Evolutionary conservation across 805 yeast genomes (phyloP).

Genomic region (Ogataea ramenticola): DNA sequence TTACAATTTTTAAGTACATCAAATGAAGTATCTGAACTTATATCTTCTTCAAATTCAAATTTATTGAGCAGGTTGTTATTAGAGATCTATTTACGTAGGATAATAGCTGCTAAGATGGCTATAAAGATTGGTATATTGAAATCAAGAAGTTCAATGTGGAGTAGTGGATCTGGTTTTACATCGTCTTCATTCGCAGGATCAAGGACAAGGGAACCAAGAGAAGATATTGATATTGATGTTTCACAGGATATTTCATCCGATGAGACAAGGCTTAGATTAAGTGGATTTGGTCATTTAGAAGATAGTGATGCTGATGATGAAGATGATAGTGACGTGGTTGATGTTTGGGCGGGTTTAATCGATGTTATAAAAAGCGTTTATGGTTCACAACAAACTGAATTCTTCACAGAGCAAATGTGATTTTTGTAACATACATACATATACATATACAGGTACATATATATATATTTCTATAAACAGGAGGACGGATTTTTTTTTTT

Average conservation of each 20-base stretch:
- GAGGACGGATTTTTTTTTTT: no score
- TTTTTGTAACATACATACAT: no score
- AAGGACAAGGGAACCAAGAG: not conserved
- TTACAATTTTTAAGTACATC: conserved; percentile 7
- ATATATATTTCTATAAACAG: not conserved
- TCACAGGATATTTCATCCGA: not conserved
- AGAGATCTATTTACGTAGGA: conserved; percentile 25
- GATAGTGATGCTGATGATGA: not conserved
- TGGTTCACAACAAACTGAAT: conserved; percentile 24
- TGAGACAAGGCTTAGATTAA: conserved; percentile 4
- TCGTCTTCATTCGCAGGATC: not conserved
- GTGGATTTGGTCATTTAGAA: not conserved
- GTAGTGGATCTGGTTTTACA: not conserved
- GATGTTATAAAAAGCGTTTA: conserved; percentile 50
- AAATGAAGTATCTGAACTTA: not conserved
- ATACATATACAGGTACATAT: not conserved
- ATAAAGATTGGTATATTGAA: conserved; percentile 17
- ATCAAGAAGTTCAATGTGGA: conserved; percentile 7
- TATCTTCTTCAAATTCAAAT: not conserved
- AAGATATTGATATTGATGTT: not conserved
- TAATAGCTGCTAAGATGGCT: conserved; percentile 23
- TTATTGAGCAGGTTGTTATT: conserved; percentile 19
- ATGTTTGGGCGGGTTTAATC: conserved; percentile 32
- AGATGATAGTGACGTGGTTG: not conserved
- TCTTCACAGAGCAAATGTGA: conserved; percentile 19